Evolutionary conservation across 176 grass and related monocot species (phyloP).

Genomic region (Ananas comosus): DNA sequence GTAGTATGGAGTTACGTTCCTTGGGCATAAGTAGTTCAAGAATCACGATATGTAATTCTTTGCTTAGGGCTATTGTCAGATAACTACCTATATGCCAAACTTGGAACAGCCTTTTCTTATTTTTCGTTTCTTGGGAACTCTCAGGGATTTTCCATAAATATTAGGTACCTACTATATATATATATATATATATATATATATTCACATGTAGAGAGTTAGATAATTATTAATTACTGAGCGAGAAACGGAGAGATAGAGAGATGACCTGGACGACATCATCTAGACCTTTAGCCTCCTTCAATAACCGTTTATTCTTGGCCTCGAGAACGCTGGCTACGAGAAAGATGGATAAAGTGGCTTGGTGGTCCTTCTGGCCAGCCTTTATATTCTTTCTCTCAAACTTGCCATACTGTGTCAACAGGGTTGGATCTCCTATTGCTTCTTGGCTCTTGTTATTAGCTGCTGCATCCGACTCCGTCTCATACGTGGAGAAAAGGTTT

Average conservation of each 20-base stretch:
- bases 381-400: slow-evolving; percentile 66
- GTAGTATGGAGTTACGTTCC: too few relatives aligned
- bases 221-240: neutral
- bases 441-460: neutral
- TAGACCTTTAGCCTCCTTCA: slow-evolving; percentile 86
- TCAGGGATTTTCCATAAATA: too few relatives aligned
- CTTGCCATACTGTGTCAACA: slow-evolving; percentile 58
- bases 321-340: slow-evolving; percentile 86
- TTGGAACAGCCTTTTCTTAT: too few relatives aligned
- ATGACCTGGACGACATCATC: slow-evolving; percentile 90
- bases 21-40: too few relatives aligned
- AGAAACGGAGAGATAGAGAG: slow-evolving; percentile 15
- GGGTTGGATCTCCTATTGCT: slow-evolving; percentile 24
- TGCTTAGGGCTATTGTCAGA: too few relatives aligned
- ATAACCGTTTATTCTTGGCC: slow-evolving; percentile 54
- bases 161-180: neutral
- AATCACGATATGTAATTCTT: too few relatives aligned
- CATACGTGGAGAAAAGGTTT: slow-evolving; percentile 54
- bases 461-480: slow-evolving; percentile 21
- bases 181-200: neutral
- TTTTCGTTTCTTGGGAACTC: too few relatives aligned
- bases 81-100: too few relatives aligned
- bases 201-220: neutral
- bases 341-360: slow-evolving; percentile 64
- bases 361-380: slow-evolving; percentile 28